Base-by-base conservation (phyloP, 305 asterid species). In the Solanum aculeatissimum region DNA sequence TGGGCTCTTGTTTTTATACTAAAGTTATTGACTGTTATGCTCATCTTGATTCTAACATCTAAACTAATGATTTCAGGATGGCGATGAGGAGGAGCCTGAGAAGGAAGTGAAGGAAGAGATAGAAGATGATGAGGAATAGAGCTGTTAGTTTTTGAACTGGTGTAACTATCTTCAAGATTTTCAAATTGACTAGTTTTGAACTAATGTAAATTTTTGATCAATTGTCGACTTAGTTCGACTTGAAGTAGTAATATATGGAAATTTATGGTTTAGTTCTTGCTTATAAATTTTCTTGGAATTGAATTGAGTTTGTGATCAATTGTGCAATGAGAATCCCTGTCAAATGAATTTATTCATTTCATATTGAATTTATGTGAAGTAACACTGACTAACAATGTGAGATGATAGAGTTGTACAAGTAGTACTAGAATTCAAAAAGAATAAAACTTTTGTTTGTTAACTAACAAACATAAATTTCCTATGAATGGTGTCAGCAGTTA, bases 401-500 rank as follows among this genome's bases (percentile, higher is more conserved):
- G 66, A 43, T 0, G 40, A 83, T 6, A 49, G 32, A 58, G 81
- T 53, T 83, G 85, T 83, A 83, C 85, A 68, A 83, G 85, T 51
- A 83, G 78, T 78, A 66, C 80, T 65, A 78, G n/a, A 68, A 83
- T 65, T 51, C 2, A 7, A 1, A 25, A 58, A 10, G 6, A 80
- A 79, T 53, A 71, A 74, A 83, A 45, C 82, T 70, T 38, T 38
- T 66, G 62, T 47, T 83, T 83, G 93, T 89, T 91, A 89, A 88
- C 68, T 83, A 87, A 54, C 87, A 90, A 90, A 87, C 92, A 88
- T 69, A 78, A 86, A 58, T 51, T 51, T 86, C 85, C 84, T 80
- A 77, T 81, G 14, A 45, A 58, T 42, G 54, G 90, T 87, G 97
- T 92, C 97, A 92, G 94, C 94, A 88, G 88, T 81, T 90, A 94